These are phyloP conservation scores for Bipolaris cookei DNA, from an alignment of 2,329 filamentous ascomycete genomes.

Conservation along the genomic window DNA sequence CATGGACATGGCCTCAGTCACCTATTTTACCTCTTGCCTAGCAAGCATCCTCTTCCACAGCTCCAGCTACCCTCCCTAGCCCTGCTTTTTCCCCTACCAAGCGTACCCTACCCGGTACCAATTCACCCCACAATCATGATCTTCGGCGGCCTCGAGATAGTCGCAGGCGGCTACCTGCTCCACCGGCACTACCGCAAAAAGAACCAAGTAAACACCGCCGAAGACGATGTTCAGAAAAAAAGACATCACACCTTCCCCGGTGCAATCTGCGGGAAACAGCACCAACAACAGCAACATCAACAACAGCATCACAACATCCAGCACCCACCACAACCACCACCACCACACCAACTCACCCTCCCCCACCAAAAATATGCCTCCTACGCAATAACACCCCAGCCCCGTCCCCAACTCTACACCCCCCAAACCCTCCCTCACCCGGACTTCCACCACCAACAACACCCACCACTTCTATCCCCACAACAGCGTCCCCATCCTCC, in stretches of 20 bases:
- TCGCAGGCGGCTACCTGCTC: slow-evolving; percentile 44
- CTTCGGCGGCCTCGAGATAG: slow-evolving; percentile 48
- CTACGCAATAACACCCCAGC: slow-evolving; percentile 22
- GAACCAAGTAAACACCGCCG: slow-evolving; percentile 38
- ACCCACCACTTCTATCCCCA: slow-evolving; percentile 20
- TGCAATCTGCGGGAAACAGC: slow-evolving; percentile 27
- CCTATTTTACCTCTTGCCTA: slow-evolving; percentile 4
- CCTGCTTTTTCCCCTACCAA: neutral
- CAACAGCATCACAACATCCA: slow-evolving; percentile 1
- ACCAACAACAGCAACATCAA: too few species aligned
- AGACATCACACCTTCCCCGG: slow-evolving; percentile 41
- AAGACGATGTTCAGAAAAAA: slow-evolving; percentile 33
- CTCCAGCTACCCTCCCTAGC: neutral
- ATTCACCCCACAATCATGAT: slow-evolving; percentile 35
- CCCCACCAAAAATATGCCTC: slow-evolving; percentile 38
- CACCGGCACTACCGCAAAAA: slow-evolving; percentile 47
- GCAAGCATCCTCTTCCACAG: neutral
- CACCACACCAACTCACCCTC: slow-evolving; percentile 14
- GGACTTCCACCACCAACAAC: slow-evolving; percentile 11
- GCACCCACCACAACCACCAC: slow-evolving; percentile 19
- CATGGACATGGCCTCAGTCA: slow-evolving; percentile 30
- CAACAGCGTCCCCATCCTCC: slow-evolving; percentile 24
- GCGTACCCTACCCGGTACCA: too few species aligned
- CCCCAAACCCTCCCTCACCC: slow-evolving; percentile 15
- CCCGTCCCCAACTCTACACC: slow-evolving; percentile 4